A percentile compares a stretch with the other conserved stretches of the same genome.
Evolutionary conservation across 73 alveolate genomes (phyloP).

Genomic region (Uronychia setigera): DNA sequence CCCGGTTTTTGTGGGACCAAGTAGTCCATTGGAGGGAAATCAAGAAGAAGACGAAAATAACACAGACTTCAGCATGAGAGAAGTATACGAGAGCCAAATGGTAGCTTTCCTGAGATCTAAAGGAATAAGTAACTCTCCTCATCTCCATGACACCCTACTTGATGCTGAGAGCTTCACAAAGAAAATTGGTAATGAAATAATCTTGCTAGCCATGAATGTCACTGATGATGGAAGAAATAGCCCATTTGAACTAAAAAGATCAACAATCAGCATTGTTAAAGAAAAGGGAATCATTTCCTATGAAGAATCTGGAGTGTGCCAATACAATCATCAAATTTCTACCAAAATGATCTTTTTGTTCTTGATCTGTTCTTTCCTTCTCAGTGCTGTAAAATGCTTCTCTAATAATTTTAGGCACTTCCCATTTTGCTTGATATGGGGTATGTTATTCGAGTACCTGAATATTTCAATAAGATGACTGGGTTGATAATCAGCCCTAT

Average conservation of each 20-base stretch:
- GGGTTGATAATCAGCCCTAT: conserved; percentile 1
- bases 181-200: conserved; percentile 5
- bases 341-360: not conserved
- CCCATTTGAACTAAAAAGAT: conserved; percentile 21
- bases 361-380: not conserved
- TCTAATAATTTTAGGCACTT: not conserved
- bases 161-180: not conserved
- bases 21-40: too few species aligned
- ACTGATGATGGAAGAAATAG: conserved; percentile 15
- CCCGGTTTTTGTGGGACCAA: not conserved
- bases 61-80: not conserved
- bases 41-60: too few species aligned
- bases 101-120: not conserved
- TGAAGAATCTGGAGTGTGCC: conserved; percentile 8
- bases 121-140: not conserved
- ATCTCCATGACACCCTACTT: not conserved
- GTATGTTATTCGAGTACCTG: conserved; percentile 12
- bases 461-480: not conserved
- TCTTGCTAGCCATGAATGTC: not conserved
- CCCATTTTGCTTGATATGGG: not conserved
- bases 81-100: not conserved
- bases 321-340: conserved; percentile 7
- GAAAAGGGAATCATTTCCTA: not conserved
- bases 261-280: not conserved
- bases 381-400: not conserved